These are phyloP conservation scores for Fusarium sp. DNA, from an alignment of 2,329 filamentous ascomycete species.

Conservation along the genomic window DNA sequence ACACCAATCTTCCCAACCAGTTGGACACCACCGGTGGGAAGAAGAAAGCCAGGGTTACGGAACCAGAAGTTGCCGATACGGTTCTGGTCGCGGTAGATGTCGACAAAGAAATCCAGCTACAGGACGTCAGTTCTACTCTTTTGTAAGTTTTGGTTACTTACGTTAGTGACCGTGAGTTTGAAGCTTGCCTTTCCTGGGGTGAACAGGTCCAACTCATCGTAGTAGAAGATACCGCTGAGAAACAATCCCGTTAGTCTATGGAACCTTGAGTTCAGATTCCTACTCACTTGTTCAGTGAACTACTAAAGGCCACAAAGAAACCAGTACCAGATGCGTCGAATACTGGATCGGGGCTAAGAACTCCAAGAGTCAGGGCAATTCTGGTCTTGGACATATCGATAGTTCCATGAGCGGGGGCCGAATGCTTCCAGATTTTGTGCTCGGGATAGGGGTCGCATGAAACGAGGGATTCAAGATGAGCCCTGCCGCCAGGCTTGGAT, in stretches of 20 bases:
- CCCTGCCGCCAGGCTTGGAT: background rate
- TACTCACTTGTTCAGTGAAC: background rate
- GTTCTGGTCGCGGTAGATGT: background rate
- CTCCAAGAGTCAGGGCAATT: background rate
- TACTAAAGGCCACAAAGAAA: background rate
- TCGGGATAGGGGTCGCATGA: background rate
- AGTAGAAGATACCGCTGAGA: background rate
- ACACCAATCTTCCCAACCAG: too few species aligned
- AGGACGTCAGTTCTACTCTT: background rate
- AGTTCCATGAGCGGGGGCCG: background rate
- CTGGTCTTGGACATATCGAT: background rate
- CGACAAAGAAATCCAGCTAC: background rate
- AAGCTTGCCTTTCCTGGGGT: background rate
- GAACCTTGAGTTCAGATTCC: background rate
- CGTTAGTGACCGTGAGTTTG: background rate
- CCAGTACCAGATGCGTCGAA: background rate
- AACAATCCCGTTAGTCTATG: background rate
- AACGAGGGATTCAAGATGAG: background rate
- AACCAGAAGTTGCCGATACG: background rate
- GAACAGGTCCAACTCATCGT: background rate
- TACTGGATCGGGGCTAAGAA: background rate
- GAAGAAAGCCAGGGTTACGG: too few species aligned
- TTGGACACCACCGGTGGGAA: too few species aligned
- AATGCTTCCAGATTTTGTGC: background rate
- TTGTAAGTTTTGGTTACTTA: background rate